Conservation (phyloP, 1,284 basidiomycete species). For the Leccinum subspadiceum region DNA sequence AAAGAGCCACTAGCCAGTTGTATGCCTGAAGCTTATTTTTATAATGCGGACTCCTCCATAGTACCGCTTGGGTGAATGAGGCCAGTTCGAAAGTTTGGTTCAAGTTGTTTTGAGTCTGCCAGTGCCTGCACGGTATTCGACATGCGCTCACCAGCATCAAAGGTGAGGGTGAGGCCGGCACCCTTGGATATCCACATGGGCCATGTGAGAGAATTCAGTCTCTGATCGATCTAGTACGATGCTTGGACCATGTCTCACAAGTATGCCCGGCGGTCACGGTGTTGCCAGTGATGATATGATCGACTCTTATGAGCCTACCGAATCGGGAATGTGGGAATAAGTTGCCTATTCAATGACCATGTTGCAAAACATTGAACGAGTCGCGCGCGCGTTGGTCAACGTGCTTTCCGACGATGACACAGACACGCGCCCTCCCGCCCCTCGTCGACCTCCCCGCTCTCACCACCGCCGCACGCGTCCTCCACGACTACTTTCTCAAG, state of each 20-base stretch:
- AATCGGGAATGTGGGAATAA: not conserved
- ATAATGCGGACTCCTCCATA: slow-evolving; percentile 83
- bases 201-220: not conserved
- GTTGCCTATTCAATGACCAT: not conserved
- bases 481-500: slow-evolving; percentile 66
- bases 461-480: slow-evolving; percentile 60
- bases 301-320: not conserved
- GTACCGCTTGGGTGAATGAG: slow-evolving; percentile 81
- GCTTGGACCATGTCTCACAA: no score
- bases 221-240: no score
- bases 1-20: slow-evolving; percentile 89
- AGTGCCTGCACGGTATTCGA: slow-evolving; percentile 57
- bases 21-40: slow-evolving; percentile 88
- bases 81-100: slow-evolving; percentile 64
- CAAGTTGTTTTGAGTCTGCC: slow-evolving; percentile 45
- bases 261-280: no score
- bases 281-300: not conserved
- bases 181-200: slow-evolving; percentile 74
- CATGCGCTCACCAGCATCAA: slow-evolving; percentile 57
- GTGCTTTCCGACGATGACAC: slow-evolving; percentile 14
- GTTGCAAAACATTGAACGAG: not conserved
- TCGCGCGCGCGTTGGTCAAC: not conserved
- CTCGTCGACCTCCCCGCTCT: slow-evolving; percentile 61
- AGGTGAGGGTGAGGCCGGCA: slow-evolving; percentile 81
- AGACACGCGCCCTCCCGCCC: slow-evolving; percentile 34